phyloP scores from a whole-genome alignment of 2,329 filamentous ascomycete genomes.

The Sporothrix euskadiensis region DNA sequence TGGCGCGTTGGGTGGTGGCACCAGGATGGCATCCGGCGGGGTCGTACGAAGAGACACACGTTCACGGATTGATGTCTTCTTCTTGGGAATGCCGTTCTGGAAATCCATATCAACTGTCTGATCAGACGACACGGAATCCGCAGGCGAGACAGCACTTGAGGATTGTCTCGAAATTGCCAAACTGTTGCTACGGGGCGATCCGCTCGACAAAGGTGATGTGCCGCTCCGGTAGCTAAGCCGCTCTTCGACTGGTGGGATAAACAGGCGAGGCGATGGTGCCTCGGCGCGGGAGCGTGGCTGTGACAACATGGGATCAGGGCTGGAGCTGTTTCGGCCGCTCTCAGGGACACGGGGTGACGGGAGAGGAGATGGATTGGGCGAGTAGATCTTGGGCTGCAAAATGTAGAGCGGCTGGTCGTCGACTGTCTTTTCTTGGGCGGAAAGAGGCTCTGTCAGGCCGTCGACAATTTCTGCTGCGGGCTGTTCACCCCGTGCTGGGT shows the following conservation, averaged over 20 bases:
- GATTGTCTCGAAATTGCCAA: conserved; percentile 9
- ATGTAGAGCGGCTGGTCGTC: conserved; percentile 48
- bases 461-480: background rate
- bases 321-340: background rate
- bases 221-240: conserved; percentile 18
- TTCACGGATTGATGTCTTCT: conserved; percentile 53
- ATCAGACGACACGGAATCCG: conserved; percentile 22
- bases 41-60: conserved; percentile 56
- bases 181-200: background rate
- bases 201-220: conserved; percentile 12
- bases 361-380: conserved; percentile 52
- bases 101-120: background rate
- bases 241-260: conserved; percentile 21
- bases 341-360: conserved; percentile 49
- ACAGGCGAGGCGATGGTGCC: conserved; percentile 14
- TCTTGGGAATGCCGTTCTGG: conserved; percentile 25
- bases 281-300: conserved; percentile 17
- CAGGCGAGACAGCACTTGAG: conserved; percentile 13
- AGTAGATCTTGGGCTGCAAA: conserved; percentile 60
- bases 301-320: background rate
- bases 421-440: background rate
- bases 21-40: conserved; percentile 55
- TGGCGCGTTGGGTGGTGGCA: conserved; percentile 47
- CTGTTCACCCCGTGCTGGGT: background rate
- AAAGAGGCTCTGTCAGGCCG: background rate